phyloP scores from a whole-genome alignment of 179 eudicot species.

The Nepenthes alata region DNA sequence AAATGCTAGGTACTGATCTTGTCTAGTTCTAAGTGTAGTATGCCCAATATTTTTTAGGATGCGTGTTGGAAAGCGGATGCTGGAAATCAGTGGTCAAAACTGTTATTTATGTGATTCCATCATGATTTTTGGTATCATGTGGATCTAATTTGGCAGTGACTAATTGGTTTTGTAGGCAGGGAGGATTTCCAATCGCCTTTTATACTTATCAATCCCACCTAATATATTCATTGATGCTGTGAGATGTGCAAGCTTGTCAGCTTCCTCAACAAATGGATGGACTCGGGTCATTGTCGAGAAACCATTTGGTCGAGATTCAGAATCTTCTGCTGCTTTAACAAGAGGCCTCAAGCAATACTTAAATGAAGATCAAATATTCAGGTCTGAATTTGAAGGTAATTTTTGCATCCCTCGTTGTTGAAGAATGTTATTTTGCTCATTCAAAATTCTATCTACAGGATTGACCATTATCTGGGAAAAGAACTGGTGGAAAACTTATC shows the following conservation, averaged over 20 bases:
- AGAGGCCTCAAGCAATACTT: constrained; percentile 67
- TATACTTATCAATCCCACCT: constrained; percentile 91
- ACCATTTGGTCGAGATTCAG: constrained; percentile 95
- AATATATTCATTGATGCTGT: constrained; percentile 87
- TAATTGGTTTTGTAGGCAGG: constrained; percentile 47
- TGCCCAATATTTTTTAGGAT: too few relatives aligned
- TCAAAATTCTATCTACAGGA: constrained; percentile 34
- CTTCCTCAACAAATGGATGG: constrained; percentile 84
- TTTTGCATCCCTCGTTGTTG: neutral
- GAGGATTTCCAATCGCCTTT: constrained; percentile 70
- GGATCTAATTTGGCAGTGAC: neutral
- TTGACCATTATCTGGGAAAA: constrained; percentile 94
- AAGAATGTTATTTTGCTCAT: constrained; percentile 5
- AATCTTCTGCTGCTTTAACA: constrained; percentile 91
- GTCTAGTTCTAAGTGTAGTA: too few relatives aligned
- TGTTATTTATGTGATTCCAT: neutral
- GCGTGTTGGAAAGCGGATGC: too few relatives aligned
- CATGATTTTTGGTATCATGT: neutral
- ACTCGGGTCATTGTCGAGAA: constrained; percentile 96
- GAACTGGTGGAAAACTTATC: constrained; percentile 95
- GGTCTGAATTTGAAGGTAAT: constrained; percentile 22
- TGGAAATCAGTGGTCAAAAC: too few relatives aligned
- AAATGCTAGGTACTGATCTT: too few relatives aligned
- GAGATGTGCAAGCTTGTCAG: constrained; percentile 66
- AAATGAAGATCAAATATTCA: constrained; percentile 89